phyloP scores from a whole-genome alignment of 805 yeast genomes.

The Nakazawaea molendinolei region DNA sequence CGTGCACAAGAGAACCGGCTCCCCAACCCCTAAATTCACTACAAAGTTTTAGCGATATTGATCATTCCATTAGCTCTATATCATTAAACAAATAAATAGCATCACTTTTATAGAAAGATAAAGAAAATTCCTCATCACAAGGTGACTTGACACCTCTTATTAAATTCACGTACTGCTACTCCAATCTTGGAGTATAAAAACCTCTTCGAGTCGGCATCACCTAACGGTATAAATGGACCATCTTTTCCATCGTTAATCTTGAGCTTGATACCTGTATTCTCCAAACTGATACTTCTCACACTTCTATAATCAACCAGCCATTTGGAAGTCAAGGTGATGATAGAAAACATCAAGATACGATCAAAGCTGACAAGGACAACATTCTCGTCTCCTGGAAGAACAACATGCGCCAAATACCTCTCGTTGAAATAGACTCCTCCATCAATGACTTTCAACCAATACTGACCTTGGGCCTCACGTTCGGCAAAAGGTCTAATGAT shows the following conservation, averaged over 20 bases:
- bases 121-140: constrained; percentile 13
- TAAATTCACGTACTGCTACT: constrained; percentile 75
- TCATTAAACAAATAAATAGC: constrained; percentile 3
- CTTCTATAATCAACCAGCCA: constrained; percentile 69
- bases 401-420: constrained; percentile 76
- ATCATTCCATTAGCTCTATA: no score
- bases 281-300: constrained; percentile 67
- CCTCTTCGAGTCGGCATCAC: constrained; percentile 55
- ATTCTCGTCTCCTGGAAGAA: constrained; percentile 73
- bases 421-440: constrained; percentile 76
- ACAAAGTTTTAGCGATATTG: no score
- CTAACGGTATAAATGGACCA: constrained; percentile 69
- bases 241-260: constrained; percentile 33
- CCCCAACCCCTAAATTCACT: neutral
- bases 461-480: constrained; percentile 91
- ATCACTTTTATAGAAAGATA: neutral
- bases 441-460: constrained; percentile 76
- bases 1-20: constrained; percentile 41
- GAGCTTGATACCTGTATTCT: constrained; percentile 71
- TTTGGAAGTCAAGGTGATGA: constrained; percentile 50
- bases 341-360: constrained; percentile 60
- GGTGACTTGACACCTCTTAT: constrained; percentile 56
- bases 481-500: constrained; percentile 69
- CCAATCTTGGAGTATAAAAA: constrained; percentile 68
- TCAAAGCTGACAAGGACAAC: constrained; percentile 71